Base-by-base conservation (phyloP, 148 eudicot species). In the Limonium bicolor region DNA sequence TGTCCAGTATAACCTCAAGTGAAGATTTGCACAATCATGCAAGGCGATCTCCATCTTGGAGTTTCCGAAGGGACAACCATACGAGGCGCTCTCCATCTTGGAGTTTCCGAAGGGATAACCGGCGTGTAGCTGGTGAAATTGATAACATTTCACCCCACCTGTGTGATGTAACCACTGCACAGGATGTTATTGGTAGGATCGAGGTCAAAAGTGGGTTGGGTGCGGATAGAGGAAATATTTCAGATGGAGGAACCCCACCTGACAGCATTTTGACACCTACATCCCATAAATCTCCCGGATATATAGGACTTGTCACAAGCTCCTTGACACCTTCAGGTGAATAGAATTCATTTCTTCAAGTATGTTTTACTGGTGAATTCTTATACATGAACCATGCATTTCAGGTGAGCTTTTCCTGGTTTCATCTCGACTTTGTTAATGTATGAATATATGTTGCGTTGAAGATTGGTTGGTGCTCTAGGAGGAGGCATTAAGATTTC, bases 11-110 rank as follows among this genome's bases (percentile, higher is more conserved):
- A 63, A 51, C 45, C 26, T 18, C 48, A 35, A 61, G 51, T 48
- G 72, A 66, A 39, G 52, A 47, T 40, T 37, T 53, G 26, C 70
- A 54, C 9, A 62, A 70, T 59, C 49, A 48, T 39, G 48, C 14
- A 9, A 42, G 61, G 36, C 45, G 46, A 44, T 74, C 80, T 33
- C 76, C 80, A 41, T 62, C 76, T 20, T 69, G 80, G 80, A 74
- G 80, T 48, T 63, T 64, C 39, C 56, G 53, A 15, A 62, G 69
- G 67, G 76, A 70, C 41, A 74, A 66, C 52, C 57, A 70, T 28
- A n/a, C 14, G 11, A 42, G 61, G 36, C 45, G 46, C 46, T 74
- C 80, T 33, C 76, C 80, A 41, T 62, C 76, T 20, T 69, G 80
- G 80, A 74, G 80, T 48, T 63, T 64, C 39, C 56, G 53, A 15